A percentile compares a stretch with the other conserved stretches of the same genome.
phyloP scores from a whole-genome alignment of 495 filamentous ascomycete species.

The Aspergillus sclerotioniger region DNA sequence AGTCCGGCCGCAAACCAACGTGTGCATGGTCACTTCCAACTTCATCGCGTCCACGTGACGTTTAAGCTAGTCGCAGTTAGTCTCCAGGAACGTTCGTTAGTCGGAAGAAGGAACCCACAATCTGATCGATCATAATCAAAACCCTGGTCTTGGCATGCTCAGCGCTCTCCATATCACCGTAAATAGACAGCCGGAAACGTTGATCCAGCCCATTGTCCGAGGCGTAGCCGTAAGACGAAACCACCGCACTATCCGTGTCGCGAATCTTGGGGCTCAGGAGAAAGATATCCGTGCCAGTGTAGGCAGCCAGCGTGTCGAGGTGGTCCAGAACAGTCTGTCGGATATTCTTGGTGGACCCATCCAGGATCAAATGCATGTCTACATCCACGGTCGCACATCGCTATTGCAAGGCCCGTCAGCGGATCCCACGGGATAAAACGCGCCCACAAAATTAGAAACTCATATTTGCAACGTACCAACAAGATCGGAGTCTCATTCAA shows the following conservation, averaged over 20 bases:
- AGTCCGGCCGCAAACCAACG: slow-evolving; percentile 83
- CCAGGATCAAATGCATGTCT: slow-evolving; percentile 82
- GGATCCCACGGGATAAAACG: slow-evolving; percentile 11
- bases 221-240: slow-evolving; percentile 63
- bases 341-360: slow-evolving; percentile 61
- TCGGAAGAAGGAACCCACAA: slow-evolving; percentile 59
- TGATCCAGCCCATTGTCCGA: slow-evolving; percentile 69
- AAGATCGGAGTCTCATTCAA: slow-evolving; percentile 84
- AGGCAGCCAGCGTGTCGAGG: slow-evolving; percentile 75
- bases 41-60: slow-evolving; percentile 78
- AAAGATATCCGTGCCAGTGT: slow-evolving; percentile 95
- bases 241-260: slow-evolving; percentile 50
- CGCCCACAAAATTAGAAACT: not conserved
- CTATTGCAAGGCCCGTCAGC: slow-evolving; percentile 48
- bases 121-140: slow-evolving; percentile 94
- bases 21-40: slow-evolving; percentile 84
- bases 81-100: not conserved
- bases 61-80: slow-evolving; percentile 65
- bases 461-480: slow-evolving; percentile 54
- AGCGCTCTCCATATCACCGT: slow-evolving; percentile 89
- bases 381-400: slow-evolving; percentile 89
- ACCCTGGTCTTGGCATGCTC: slow-evolving; percentile 96
- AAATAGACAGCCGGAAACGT: slow-evolving; percentile 86
- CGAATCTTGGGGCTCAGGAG: slow-evolving; percentile 74
- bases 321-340: slow-evolving; percentile 74